Evolutionary conservation across 202 grass and related monocot species (phyloP).

Genomic region (Saccharum hybrid): DNA sequence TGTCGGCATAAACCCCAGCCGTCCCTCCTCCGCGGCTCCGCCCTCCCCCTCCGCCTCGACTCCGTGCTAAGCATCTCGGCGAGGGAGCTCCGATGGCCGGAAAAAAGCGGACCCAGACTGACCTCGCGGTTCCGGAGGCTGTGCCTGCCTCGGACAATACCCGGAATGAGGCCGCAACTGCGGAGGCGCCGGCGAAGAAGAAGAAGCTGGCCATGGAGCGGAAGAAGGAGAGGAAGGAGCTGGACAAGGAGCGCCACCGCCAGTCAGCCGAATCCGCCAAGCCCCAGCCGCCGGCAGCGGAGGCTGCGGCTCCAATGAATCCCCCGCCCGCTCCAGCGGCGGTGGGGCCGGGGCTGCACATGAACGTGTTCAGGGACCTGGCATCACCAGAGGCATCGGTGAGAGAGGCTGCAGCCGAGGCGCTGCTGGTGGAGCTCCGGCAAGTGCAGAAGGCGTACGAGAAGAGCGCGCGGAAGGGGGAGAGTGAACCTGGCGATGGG

Average conservation of each 20-base stretch:
- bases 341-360: conserved; percentile 57
- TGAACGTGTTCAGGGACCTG: conserved; percentile 82
- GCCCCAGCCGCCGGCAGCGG: background rate
- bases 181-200: conserved; percentile 55
- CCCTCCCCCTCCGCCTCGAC: background rate
- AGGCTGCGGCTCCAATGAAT: background rate
- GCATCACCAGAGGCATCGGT: conserved; percentile 60
- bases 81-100: conserved; percentile 52
- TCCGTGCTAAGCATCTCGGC: background rate
- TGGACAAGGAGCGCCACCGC: conserved; percentile 80
- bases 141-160: conserved; percentile 1
- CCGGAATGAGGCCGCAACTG: conserved; percentile 18
- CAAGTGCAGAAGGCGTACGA: conserved; percentile 72
- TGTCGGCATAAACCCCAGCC: conserved; percentile 43
- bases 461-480: conserved; percentile 43
- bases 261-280: conserved; percentile 37
- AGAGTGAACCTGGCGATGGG: conserved; percentile 18
- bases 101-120: conserved; percentile 51
- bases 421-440: conserved; percentile 63
- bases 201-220: conserved; percentile 69
- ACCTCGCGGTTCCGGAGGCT: conserved; percentile 31
- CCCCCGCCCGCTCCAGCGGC: conserved; percentile 4
- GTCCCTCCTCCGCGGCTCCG: background rate
- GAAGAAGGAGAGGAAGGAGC: conserved; percentile 73
- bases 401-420: conserved; percentile 63